A percentile compares a stretch with the other conserved stretches of the same genome.
These are phyloP conservation scores for Quercus cerris DNA, from an alignment of 306 rosid species.

Conservation along the genomic window DNA sequence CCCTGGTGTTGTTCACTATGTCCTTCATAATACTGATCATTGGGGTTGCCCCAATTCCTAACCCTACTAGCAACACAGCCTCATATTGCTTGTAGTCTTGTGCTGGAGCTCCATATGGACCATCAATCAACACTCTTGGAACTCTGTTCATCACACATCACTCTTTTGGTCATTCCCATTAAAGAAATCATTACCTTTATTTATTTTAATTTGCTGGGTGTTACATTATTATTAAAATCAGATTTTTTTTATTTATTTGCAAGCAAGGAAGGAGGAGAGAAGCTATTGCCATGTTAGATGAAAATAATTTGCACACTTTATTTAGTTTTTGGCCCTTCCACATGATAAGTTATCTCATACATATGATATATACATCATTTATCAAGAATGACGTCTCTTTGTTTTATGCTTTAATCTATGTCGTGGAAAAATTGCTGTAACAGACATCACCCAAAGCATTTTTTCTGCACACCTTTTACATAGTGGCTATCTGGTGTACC, in stretches of 20 bases:
- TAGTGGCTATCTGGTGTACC: too few relatives aligned
- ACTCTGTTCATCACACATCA: slow-evolving; percentile 6
- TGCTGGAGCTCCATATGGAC: slow-evolving; percentile 79
- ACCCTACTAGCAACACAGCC: slow-evolving; percentile 60
- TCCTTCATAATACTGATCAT: slow-evolving; percentile 71
- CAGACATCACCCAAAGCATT: too few relatives aligned
- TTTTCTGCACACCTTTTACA: too few relatives aligned
- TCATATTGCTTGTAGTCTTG: slow-evolving; percentile 68
- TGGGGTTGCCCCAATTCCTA: slow-evolving; percentile 73
- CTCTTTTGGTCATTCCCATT: not conserved
- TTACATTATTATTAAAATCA: not conserved
- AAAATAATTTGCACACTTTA: not conserved
- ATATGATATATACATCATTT: too few relatives aligned
- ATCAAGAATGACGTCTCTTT: too few relatives aligned
- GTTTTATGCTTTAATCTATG: too few relatives aligned
- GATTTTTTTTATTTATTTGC: too few relatives aligned
- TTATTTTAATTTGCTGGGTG: too few relatives aligned
- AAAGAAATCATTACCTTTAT: not conserved
- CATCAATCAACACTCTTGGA: slow-evolving; percentile 60
- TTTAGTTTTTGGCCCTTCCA: not conserved
- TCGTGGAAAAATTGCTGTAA: too few relatives aligned
- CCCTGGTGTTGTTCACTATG: slow-evolving; percentile 48
- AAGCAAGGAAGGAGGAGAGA: not conserved
- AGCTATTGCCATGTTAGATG: not conserved
- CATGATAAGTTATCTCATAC: too few relatives aligned